Percentiles rank a stretch among this genome's conserved stretches.
phyloP scores from a whole-genome alignment of 371 early-diverging fungal genomes.

The Lichtheimia ornata region DNA sequence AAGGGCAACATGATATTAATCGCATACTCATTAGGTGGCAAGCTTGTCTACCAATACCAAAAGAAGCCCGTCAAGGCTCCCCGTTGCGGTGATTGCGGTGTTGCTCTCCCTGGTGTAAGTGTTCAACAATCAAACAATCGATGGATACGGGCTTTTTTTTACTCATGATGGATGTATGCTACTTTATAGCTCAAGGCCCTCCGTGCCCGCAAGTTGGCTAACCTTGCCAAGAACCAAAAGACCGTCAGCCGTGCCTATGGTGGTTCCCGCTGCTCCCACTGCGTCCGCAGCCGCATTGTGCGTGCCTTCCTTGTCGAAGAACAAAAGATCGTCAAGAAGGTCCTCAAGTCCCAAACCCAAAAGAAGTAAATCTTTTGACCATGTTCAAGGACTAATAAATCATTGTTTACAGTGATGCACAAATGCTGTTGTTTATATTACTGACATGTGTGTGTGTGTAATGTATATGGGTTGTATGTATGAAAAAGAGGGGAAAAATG shows the following conservation, averaged over 20 bases:
- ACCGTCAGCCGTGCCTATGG: constrained; percentile 94
- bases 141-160: background rate
- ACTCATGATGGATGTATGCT: background rate
- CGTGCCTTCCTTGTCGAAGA: constrained; percentile 98
- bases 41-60: constrained; percentile 87
- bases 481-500: background rate
- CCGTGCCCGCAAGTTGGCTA: constrained; percentile 86
- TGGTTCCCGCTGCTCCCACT: constrained; percentile 91
- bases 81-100: constrained; percentile 97
- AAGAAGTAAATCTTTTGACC: constrained; percentile 12
- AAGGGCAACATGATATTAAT: background rate
- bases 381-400: constrained; percentile 1
- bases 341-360: constrained; percentile 79
- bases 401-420: background rate
- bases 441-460: background rate
- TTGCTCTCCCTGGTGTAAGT: constrained; percentile 85
- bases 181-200: constrained; percentile 78
- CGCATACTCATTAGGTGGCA: constrained; percentile 69
- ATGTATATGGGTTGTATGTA: background rate
- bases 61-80: constrained; percentile 92
- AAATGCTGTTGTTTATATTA: background rate
- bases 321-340: constrained; percentile 98
- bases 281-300: constrained; percentile 95
- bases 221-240: constrained; percentile 91
- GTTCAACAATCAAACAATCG: background rate